A percentile compares a stretch with the other conserved stretches of the same genome.
phyloP scores from a whole-genome alignment of 768 basidiomycete species.

The Serendipita indica region DNA sequence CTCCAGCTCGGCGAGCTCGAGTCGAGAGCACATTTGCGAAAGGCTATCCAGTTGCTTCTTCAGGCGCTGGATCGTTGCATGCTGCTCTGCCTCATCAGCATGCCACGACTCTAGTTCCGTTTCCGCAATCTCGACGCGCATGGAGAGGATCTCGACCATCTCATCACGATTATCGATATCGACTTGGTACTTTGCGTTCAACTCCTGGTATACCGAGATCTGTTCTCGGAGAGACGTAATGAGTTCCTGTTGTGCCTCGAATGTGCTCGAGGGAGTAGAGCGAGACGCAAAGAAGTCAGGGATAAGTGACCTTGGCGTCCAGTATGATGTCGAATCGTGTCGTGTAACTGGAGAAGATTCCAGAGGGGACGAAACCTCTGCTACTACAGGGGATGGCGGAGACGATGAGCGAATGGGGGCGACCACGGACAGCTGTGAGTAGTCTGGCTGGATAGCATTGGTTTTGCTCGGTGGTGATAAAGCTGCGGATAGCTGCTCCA shows the following conservation, averaged over 20 bases:
- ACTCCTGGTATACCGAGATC: constrained; percentile 55
- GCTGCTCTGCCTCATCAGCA: constrained; percentile 44
- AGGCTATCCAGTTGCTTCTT: constrained; percentile 66
- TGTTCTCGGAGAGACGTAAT: constrained; percentile 64
- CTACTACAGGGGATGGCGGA: too few species aligned
- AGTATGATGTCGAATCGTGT: constrained; percentile 64
- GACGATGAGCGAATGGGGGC: too few species aligned
- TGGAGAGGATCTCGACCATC: constrained; percentile 43
- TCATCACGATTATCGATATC: constrained; percentile 64
- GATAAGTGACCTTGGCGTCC: constrained; percentile 58
- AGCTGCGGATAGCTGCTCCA: too few species aligned
- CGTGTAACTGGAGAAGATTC: too few species aligned
- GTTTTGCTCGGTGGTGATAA: too few species aligned
- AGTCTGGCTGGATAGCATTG: too few species aligned
- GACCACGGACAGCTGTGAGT: too few species aligned
- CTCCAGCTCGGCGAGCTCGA: constrained; percentile 5
- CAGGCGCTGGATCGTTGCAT: constrained; percentile 40
- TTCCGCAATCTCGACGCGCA: constrained; percentile 40
- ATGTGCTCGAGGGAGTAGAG: constrained; percentile 38
- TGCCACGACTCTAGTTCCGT: constrained; percentile 18
- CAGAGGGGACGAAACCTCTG: too few species aligned
- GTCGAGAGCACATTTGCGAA: constrained; percentile 37
- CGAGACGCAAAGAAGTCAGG: too few species aligned
- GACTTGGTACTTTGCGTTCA: constrained; percentile 61
- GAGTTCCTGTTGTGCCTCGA: constrained; percentile 42